Base-by-base conservation (phyloP, 345 rosid genomes). In the Pugionium dolabratum region DNA sequence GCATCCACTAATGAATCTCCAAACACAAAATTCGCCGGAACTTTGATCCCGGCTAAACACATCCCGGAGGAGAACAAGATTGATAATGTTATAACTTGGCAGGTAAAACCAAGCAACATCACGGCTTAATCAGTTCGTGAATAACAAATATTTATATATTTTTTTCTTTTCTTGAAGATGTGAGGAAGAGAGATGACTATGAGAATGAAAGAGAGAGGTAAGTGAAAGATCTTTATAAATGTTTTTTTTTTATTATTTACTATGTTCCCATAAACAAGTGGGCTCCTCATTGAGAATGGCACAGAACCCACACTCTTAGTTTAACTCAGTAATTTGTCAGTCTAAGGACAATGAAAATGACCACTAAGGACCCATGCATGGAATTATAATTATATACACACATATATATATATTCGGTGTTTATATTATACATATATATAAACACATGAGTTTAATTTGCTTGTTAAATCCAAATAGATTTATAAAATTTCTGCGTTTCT, bases 1-100 rank as follows among this genome's bases (percentile, higher is more conserved):
- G 34, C 86, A 39, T 90, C 95, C 6, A 85, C 88, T 47, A 90
- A 68, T 3, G 95, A 90, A 68, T 87, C 92, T 4, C 97, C 97
- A 34, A 87, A 87, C 5, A 87, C 79, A 59, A 90, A 90, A 29
- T 32, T 71, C 2, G 75, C 75, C 59, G 75, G 75, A 8, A 56
- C 3, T 0, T 41, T 4, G 5, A 32, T 27, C 0, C 54, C 59
- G 9, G 70, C 75, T 5, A 64, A 53, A 64, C 75, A 64, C 53
- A 63, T 6, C 7, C 33, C 65, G 3, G 34, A 9, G 59, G 33
- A 32, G 52, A 40, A 47, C 2, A 63, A 39, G 46, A 56, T 3
- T 1, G n/a, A 39, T 9, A 54, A 6, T 31, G 58, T 27, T 5
- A 63, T 7, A 47, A 47, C 53, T 71, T 71, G 64, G 45, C 9